Evolutionary conservation across 2,329 filamentous ascomycete genomes (phyloP).

Genomic region (Dactylellina haptotyla): DNA sequence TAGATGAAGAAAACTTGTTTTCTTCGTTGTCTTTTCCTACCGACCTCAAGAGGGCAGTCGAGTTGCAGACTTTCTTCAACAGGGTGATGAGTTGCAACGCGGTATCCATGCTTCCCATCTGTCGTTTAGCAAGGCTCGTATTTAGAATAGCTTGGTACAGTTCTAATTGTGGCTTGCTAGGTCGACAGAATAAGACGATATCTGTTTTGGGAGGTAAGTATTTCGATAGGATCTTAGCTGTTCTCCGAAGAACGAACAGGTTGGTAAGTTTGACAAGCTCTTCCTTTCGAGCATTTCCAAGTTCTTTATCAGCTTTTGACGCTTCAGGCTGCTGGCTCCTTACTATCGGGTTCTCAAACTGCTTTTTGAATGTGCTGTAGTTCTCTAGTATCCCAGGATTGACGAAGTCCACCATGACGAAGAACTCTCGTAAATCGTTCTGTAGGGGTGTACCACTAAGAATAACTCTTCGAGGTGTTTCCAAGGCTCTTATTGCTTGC

Average conservation of each 20-base stretch:
- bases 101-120: slow-evolving; percentile 71
- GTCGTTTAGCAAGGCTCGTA: slow-evolving; percentile 71
- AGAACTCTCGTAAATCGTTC: slow-evolving; percentile 75
- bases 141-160: slow-evolving; percentile 73
- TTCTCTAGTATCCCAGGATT: slow-evolving; percentile 73
- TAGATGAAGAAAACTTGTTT: slow-evolving; percentile 65
- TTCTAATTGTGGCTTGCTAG: slow-evolving; percentile 70
- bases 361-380: slow-evolving; percentile 71
- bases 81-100: slow-evolving; percentile 76
- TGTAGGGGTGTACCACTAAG: slow-evolving; percentile 75
- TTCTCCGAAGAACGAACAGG: slow-evolving; percentile 73
- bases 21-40: slow-evolving; percentile 62
- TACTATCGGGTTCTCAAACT: slow-evolving; percentile 73
- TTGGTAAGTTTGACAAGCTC: slow-evolving; percentile 71
- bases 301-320: slow-evolving; percentile 70
- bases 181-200: slow-evolving; percentile 73
- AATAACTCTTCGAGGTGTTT: slow-evolving; percentile 71
- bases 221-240: slow-evolving; percentile 72
- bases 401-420: slow-evolving; percentile 74
- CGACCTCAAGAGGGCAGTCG: slow-evolving; percentile 70
- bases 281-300: slow-evolving; percentile 70
- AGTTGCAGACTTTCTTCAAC: slow-evolving; percentile 79
- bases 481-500: slow-evolving; percentile 72
- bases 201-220: slow-evolving; percentile 74
- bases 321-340: slow-evolving; percentile 73